Percentiles rank a stretch among this genome's conserved stretches.
Conservation (phyloP, 2,329 filamentous ascomycete genomes). For the Phaeosphaeria sp. region DNA sequence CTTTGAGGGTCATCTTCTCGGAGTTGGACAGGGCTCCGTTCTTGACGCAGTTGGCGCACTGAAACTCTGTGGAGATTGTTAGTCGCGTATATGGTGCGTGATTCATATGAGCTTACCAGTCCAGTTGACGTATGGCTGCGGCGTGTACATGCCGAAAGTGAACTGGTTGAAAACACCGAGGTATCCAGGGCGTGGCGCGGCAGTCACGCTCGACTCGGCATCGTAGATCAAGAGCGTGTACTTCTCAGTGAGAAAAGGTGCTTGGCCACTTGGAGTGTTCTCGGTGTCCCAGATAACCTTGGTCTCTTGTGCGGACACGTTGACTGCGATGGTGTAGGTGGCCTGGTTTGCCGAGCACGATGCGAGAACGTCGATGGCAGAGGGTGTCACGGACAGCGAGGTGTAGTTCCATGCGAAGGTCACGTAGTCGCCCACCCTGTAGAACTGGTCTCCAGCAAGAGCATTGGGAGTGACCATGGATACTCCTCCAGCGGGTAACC, state of each 20-base stretch:
- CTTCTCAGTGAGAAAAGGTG: slow-evolving; percentile 63
- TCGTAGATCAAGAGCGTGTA: slow-evolving; percentile 72
- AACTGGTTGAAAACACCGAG: slow-evolving; percentile 60
- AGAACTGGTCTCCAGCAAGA: slow-evolving; percentile 61
- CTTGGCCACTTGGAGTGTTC: slow-evolving; percentile 27
- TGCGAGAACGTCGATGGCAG: slow-evolving; percentile 67
- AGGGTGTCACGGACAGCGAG: slow-evolving; percentile 64
- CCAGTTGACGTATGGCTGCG: slow-evolving; percentile 59
- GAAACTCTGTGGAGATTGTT: slow-evolving; percentile 51
- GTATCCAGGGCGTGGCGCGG: slow-evolving; percentile 62
- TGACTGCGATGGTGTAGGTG: slow-evolving; percentile 68
- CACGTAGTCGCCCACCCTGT: slow-evolving; percentile 68
- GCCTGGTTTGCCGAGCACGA: slow-evolving; percentile 65
- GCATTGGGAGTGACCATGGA: slow-evolving; percentile 66
- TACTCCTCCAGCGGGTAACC: slow-evolving; percentile 65
- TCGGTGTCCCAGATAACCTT: slow-evolving; percentile 67
- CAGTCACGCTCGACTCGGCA: slow-evolving; percentile 59
- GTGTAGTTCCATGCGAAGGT: slow-evolving; percentile 76
- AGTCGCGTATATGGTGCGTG: slow-evolving; percentile 1
- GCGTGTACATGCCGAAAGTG: slow-evolving; percentile 69
- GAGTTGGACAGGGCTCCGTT: slow-evolving; percentile 58
- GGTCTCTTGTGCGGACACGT: slow-evolving; percentile 62
- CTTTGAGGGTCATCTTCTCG: slow-evolving; percentile 63
- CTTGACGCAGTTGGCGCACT: slow-evolving; percentile 62
- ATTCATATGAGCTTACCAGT: slow-evolving; percentile 49